These are phyloP conservation scores for Malassezia restricta DNA, from an alignment of 1,284 basidiomycete genomes.

Conservation along the genomic window DNA sequence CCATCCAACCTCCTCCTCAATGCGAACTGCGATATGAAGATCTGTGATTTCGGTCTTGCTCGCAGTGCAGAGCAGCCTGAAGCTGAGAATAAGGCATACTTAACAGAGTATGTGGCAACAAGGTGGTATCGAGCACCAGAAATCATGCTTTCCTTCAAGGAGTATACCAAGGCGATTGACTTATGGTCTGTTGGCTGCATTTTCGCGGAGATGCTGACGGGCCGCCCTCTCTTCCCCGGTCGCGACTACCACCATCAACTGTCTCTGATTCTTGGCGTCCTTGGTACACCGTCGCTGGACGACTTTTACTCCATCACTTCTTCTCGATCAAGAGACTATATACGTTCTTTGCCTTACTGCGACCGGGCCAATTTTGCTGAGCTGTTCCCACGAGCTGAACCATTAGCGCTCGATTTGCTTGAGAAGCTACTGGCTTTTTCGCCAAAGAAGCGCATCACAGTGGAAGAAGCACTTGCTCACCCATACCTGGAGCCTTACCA, in stretches of 20 bases:
- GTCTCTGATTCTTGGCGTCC: constrained; percentile 53
- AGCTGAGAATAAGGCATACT: constrained; percentile 39
- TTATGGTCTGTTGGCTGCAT: constrained; percentile 87
- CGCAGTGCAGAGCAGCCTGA: constrained; percentile 40
- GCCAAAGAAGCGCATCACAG: constrained; percentile 41
- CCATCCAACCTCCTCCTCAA: constrained; percentile 41
- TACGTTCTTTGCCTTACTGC: constrained; percentile 79
- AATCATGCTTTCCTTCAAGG: constrained; percentile 46
- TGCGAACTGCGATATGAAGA: constrained; percentile 44
- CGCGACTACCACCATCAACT: constrained; percentile 50
- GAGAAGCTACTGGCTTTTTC: constrained; percentile 67
- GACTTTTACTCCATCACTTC: constrained; percentile 62
- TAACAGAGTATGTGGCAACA: constrained; percentile 47
- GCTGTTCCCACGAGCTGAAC: constrained; percentile 64
- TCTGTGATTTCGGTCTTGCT: constrained; percentile 46
- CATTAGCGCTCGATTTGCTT: constrained; percentile 60
- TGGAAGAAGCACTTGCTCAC: constrained; percentile 43
- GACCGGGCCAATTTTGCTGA: constrained; percentile 65
- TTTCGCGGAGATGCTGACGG: constrained; percentile 80
- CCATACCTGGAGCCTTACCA: constrained; percentile 44
- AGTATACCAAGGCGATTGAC: constrained; percentile 47
- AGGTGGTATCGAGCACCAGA: constrained; percentile 45
- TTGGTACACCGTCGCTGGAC: constrained; percentile 54
- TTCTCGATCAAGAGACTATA: constrained; percentile 72
- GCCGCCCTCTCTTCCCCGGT: constrained; percentile 79